These are phyloP conservation scores for Spatholobus suberectus DNA, from an alignment of 306 rosid species.

Conservation along the genomic window DNA sequence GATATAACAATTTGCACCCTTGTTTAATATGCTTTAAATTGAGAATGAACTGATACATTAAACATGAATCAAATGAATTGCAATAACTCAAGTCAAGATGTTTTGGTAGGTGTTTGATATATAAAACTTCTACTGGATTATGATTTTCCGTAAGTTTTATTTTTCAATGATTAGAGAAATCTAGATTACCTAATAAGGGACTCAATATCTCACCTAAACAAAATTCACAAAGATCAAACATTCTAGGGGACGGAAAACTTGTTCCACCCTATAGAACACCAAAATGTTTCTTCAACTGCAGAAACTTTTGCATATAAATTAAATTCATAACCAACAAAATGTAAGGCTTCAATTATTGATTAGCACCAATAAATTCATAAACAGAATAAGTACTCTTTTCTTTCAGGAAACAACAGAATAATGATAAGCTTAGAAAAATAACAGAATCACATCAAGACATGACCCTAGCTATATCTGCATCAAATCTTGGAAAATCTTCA, in stretches of 20 bases:
- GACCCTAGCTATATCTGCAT: conserved; percentile 59
- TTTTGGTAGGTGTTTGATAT: background rate
- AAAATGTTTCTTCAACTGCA: background rate
- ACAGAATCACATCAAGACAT: conserved; percentile 16
- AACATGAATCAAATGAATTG: background rate
- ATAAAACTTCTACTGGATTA: background rate
- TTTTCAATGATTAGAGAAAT: background rate
- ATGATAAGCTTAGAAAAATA: conserved; percentile 21
- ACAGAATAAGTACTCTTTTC: conserved; percentile 22
- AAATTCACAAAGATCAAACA: too few species aligned
- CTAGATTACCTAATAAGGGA: background rate
- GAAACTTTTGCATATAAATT: background rate
- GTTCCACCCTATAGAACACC: conserved; percentile 11
- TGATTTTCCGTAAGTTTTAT: background rate
- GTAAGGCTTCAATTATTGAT: conserved; percentile 32
- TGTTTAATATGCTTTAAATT: too few species aligned
- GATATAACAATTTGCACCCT: too few species aligned
- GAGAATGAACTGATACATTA: background rate
- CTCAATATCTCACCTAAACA: background rate
- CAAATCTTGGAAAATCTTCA: conserved; percentile 76
- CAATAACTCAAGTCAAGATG: background rate
- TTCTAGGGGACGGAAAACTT: background rate
- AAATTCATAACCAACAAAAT: conserved; percentile 20
- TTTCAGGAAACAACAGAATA: conserved; percentile 22
- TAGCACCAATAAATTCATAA: conserved; percentile 42